Conservation (phyloP, 768 basidiomycete species). For the Termitomyces bulborhizus region DNA sequence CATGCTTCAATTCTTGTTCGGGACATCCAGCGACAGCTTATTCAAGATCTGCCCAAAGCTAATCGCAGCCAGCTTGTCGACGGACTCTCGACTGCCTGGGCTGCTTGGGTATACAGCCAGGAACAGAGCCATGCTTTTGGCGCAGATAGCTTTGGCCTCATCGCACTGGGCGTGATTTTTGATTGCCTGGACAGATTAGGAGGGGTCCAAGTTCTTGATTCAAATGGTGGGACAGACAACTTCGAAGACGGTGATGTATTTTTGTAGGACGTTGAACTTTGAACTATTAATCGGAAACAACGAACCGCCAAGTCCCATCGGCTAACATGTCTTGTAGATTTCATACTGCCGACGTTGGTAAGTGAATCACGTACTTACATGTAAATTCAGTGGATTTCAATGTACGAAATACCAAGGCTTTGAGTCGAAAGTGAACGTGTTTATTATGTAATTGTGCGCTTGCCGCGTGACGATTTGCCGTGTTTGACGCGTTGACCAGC, state of each 20-base stretch:
- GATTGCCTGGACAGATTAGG: slow-evolving; percentile 41
- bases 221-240: not conserved
- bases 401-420: no score
- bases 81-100: slow-evolving; percentile 53
- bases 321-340: no score
- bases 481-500: no score
- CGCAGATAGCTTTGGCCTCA: slow-evolving; percentile 60
- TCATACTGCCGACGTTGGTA: no score
- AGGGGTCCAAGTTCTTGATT: not conserved
- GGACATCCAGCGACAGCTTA: slow-evolving; percentile 38
- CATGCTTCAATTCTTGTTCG: slow-evolving; percentile 47
- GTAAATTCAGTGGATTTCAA: no score
- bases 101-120: slow-evolving; percentile 55
- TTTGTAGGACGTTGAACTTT: not conserved
- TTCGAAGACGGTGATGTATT: not conserved
- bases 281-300: not conserved
- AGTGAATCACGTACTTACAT: not conserved
- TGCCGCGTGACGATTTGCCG: no score
- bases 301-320: no score
- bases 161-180: slow-evolving; percentile 54
- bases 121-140: slow-evolving; percentile 37
- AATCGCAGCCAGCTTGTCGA: slow-evolving; percentile 24
- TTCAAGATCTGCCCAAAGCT: slow-evolving; percentile 20
- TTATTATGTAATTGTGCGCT: no score
- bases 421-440: no score